These are phyloP conservation scores for Metarhizium album DNA, from an alignment of 2,329 filamentous ascomycete genomes.

Conservation along the genomic window DNA sequence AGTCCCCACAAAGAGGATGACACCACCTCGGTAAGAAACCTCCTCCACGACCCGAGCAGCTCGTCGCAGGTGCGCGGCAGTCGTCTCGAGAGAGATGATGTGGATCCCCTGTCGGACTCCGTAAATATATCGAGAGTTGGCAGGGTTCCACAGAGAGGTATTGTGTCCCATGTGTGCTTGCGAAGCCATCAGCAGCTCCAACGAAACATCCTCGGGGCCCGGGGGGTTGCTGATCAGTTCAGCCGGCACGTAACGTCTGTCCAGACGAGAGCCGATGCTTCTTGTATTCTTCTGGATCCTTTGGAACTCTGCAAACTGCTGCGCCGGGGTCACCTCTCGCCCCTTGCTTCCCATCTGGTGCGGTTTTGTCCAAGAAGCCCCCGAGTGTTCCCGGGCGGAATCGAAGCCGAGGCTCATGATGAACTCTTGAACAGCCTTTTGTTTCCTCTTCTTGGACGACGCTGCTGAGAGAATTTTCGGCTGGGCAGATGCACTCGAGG, in stretches of 20 bases:
- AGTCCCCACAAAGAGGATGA: slow-evolving; percentile 87
- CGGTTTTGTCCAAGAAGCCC: slow-evolving; percentile 21
- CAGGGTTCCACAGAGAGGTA: slow-evolving; percentile 87
- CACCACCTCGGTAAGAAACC: slow-evolving; percentile 68
- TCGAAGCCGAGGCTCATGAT: slow-evolving; percentile 25
- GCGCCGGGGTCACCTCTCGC: slow-evolving; percentile 24
- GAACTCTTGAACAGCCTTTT: slow-evolving; percentile 21
- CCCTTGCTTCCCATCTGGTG: slow-evolving; percentile 22
- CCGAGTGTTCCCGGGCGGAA: slow-evolving; percentile 23
- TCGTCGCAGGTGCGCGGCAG: slow-evolving; percentile 79
- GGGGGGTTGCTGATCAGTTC: slow-evolving; percentile 64
- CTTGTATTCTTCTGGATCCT: slow-evolving; percentile 31
- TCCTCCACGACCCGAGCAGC: slow-evolving; percentile 88
- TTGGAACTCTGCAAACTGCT: slow-evolving; percentile 29
- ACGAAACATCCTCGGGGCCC: slow-evolving; percentile 65
- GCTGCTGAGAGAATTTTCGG: slow-evolving; percentile 11
- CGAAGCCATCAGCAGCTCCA: slow-evolving; percentile 81
- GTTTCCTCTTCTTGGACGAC: slow-evolving; percentile 23
- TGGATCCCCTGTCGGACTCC: slow-evolving; percentile 81
- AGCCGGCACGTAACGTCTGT: slow-evolving; percentile 52
- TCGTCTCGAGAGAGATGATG: slow-evolving; percentile 85
- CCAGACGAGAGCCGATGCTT: slow-evolving; percentile 36
- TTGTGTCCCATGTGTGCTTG: slow-evolving; percentile 87
- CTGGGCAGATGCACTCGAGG: slow-evolving; percentile 5
- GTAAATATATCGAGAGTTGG: slow-evolving; percentile 88